Base-by-base conservation (phyloP, 768 basidiomycete genomes). In the Phaffia australis region DNA sequence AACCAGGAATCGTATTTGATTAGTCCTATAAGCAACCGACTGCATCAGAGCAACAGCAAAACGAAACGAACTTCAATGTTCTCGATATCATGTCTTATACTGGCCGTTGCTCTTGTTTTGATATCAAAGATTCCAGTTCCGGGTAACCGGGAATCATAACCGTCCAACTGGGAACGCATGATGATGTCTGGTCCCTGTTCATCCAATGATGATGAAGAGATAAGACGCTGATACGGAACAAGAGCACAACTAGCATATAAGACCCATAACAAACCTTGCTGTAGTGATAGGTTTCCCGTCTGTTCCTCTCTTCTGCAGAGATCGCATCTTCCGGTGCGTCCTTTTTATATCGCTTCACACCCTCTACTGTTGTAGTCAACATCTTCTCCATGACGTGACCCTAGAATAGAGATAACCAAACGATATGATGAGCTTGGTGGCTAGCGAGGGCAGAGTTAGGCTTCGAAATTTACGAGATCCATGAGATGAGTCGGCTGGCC, bases 81-180 rank as follows among this genome's bases (percentile, higher is more conserved):
- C 63, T 90, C 79, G 15, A 87, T 77, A 74, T 98, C 94, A 74
- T 88, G 78, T 1, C 94, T 84, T 56, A 97, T 85, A 0, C 88
- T 83, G 29, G 89, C 76, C 42, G 85, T 87, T 0, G 91, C 92
- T 56, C 94, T 83, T 0, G 94, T 97, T 77, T 99, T 99, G 77
- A 98, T 85, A 74, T 99, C 94, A 71, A 99, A 99, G 0, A 93
- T 85, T 32, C 90, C 91, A 0, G 85, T 86, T 0, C 91, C 92
- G 4, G 93, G 93, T 35, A 98, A 78, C 52, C 87, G 81, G 16
- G 77, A 71, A 72, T 97, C 88, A 0, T 84, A 78, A 71, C 92
- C 90, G 73, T 99, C 94, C 7, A 99, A 81, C 74, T 99, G 94
- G 0, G 93, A 94, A 18, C 94, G 87, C 87, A 97, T 91, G 29